Percentiles rank a stretch among this genome's conserved stretches.
Conservation (phyloP, 345 rosid species). For the Brassica incana region DNA sequence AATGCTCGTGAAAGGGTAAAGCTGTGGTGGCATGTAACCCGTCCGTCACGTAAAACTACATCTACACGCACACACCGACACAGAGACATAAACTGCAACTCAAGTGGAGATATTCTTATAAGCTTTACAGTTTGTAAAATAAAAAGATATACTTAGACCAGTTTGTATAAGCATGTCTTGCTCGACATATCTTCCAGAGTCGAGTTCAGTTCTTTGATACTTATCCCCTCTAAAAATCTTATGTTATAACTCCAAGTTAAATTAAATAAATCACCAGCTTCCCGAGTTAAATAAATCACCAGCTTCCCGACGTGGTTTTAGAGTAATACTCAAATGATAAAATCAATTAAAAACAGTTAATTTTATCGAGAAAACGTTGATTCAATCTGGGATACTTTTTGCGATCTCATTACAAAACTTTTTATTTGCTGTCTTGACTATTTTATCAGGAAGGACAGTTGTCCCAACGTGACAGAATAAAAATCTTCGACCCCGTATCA, state of each 20-base stretch:
- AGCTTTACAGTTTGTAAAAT: constrained; percentile 31
- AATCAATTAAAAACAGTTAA: background rate
- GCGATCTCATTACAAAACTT: constrained; percentile 18
- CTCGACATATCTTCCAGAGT: background rate
- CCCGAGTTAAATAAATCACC: background rate
- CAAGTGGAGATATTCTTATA: constrained; percentile 10
- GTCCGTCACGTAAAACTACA: background rate
- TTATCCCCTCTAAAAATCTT: background rate
- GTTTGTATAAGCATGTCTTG: background rate
- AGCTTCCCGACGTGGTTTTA: background rate
- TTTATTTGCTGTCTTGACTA: constrained; percentile 22
- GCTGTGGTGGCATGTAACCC: background rate
- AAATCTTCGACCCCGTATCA: constrained; percentile 22
- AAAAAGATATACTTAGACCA: background rate
- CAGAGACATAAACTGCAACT: background rate
- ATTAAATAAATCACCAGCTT: background rate
- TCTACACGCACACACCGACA: background rate
- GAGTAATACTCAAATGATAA: background rate
- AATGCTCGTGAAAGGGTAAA: background rate
- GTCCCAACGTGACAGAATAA: constrained; percentile 34
- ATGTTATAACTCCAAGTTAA: background rate
- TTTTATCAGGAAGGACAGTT: constrained; percentile 22
- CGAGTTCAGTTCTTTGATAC: background rate
- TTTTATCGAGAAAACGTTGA: background rate
- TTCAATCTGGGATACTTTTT: constrained; percentile 20